Evolutionary conservation across 2,329 filamentous ascomycete species (phyloP).

Genomic region (Aplosporella prunicola): DNA sequence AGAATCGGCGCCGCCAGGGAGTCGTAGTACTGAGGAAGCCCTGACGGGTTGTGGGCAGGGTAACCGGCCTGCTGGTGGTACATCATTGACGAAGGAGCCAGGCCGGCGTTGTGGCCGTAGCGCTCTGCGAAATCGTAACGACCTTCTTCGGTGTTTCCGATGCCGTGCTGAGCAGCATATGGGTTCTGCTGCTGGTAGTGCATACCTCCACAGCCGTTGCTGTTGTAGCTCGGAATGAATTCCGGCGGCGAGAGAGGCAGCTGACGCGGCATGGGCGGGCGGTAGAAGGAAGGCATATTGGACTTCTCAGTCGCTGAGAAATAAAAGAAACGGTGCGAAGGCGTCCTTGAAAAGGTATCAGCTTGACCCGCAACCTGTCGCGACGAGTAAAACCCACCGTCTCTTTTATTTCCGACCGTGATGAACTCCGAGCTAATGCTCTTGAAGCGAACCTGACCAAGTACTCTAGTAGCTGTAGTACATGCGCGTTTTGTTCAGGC

Average conservation of each 20-base stretch:
- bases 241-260: conserved; percentile 42
- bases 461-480: conserved; percentile 22
- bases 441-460: conserved; percentile 23
- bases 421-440: conserved; percentile 27
- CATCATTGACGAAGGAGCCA: conserved; percentile 25
- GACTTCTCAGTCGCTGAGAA: conserved; percentile 23
- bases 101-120: conserved; percentile 35
- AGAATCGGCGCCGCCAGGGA: conserved; percentile 35
- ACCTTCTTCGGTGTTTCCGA: conserved; percentile 34
- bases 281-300: conserved; percentile 43
- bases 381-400: conserved; percentile 24
- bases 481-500: conserved; percentile 31
- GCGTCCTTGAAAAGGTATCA: conserved; percentile 21
- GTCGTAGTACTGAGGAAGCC: conserved; percentile 35
- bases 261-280: conserved; percentile 33
- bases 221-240: conserved; percentile 33
- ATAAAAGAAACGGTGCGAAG: conserved; percentile 34
- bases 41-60: conserved; percentile 24
- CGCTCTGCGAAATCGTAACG: conserved; percentile 38
- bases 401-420: conserved; percentile 27
- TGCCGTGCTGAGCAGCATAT: conserved; percentile 32
- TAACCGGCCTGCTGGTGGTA: conserved; percentile 32
- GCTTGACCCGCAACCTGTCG: neutral
- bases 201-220: conserved; percentile 35
- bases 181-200: conserved; percentile 35